Conservation (phyloP, 345 rosid species). For the Brassica juncea region DNA sequence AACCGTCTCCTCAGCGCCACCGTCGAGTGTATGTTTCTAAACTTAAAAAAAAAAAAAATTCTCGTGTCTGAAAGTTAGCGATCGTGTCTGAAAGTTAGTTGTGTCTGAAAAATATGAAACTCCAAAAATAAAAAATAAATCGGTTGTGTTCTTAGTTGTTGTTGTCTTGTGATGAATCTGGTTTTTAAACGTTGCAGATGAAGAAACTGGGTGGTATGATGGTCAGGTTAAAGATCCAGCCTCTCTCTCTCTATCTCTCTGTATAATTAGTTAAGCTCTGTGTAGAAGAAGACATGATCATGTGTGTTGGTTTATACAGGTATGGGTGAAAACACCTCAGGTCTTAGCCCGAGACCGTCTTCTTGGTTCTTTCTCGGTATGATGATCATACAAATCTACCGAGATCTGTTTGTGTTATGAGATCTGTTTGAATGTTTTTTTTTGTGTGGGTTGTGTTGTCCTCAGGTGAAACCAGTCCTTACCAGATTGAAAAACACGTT, state of each 20-base stretch:
- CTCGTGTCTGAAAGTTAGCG: background rate
- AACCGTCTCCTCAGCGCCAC: slow-evolving; percentile 97
- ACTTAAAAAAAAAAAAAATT: too few species aligned
- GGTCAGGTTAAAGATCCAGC: slow-evolving; percentile 63
- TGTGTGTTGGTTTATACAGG: slow-evolving; percentile 41
- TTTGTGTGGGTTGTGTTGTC: slow-evolving; percentile 14
- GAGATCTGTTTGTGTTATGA: background rate
- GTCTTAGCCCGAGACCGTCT: slow-evolving; percentile 90
- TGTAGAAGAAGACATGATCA: background rate
- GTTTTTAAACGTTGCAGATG: slow-evolving; percentile 55
- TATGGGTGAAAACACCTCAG: slow-evolving; percentile 96
- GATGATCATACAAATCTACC: background rate
- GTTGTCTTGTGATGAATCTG: background rate
- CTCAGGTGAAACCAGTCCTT: slow-evolving; percentile 85
- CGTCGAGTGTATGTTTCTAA: slow-evolving; percentile 59
- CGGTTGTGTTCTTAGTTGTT: background rate
- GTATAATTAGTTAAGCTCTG: background rate
- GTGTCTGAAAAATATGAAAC: background rate
- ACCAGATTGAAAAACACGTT: slow-evolving; percentile 78
- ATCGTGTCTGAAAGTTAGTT: too few species aligned
- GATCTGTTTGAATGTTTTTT: background rate
- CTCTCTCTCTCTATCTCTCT: background rate
- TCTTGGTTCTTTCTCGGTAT: slow-evolving; percentile 80
- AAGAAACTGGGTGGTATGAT: slow-evolving; percentile 98
- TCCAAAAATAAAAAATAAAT: too few species aligned